phyloP scores from a whole-genome alignment of 768 basidiomycete species.

The Boletus coccyginus region DNA sequence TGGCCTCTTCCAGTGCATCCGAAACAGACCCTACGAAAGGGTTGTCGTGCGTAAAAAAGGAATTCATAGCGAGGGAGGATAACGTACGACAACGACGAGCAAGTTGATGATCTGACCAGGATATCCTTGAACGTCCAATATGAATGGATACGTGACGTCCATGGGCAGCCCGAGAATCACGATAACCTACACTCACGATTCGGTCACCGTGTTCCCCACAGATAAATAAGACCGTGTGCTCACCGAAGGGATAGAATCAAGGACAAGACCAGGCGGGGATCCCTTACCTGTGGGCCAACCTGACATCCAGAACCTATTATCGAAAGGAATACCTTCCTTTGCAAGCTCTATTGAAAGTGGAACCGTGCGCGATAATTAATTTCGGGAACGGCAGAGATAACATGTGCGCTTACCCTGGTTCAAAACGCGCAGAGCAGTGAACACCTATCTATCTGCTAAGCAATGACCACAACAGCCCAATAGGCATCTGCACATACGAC shows the following conservation, averaged over 20 bases:
- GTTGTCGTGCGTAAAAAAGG: neutral
- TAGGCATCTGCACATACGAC: conserved; percentile 15
- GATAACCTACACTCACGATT: conserved; percentile 37
- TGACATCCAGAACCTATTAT: conserved; percentile 57
- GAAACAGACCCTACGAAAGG: conserved; percentile 48
- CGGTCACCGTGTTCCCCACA: too few relatives aligned
- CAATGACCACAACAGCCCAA: neutral
- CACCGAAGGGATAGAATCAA: conserved; percentile 53
- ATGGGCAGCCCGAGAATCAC: conserved; percentile 54
- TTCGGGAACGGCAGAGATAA: too few relatives aligned
- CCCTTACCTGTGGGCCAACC: conserved; percentile 59
- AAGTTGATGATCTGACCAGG: conserved; percentile 55
- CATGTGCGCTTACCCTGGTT: conserved; percentile 41
- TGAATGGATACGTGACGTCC: conserved; percentile 54
- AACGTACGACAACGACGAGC: conserved; percentile 48
- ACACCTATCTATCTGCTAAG: conserved; percentile 36
- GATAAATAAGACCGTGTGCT: conserved; percentile 3
- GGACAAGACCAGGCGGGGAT: conserved; percentile 50
- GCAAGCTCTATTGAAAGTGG: conserved; percentile 43
- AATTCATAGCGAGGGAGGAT: conserved; percentile 27
- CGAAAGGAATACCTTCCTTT: conserved; percentile 59
- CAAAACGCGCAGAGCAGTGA: conserved; percentile 44
- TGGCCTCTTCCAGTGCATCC: conserved; percentile 52
- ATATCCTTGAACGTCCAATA: conserved; percentile 49
- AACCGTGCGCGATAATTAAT: neutral